Conservation (phyloP, 495 filamentous ascomycete species). For the Pseudomonodictys pantanalensis region DNA sequence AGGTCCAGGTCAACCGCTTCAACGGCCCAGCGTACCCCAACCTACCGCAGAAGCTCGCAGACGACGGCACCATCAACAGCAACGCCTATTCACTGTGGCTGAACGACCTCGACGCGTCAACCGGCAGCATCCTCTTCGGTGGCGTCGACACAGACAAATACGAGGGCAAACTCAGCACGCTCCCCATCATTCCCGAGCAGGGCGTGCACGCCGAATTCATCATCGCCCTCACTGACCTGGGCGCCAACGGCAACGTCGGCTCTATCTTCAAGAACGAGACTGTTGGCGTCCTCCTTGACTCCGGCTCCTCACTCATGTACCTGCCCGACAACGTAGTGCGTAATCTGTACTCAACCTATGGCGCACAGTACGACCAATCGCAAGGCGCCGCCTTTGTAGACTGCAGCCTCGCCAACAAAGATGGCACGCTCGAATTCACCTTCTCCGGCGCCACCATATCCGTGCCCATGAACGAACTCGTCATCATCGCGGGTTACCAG, state of each 20-base stretch:
- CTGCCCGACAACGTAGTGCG: slow-evolving; percentile 68
- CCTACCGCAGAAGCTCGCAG: slow-evolving; percentile 70
- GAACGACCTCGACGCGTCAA: slow-evolving; percentile 66
- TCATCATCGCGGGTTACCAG: slow-evolving; percentile 59
- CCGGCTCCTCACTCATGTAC: slow-evolving; percentile 87
- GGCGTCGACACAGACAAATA: slow-evolving; percentile 85
- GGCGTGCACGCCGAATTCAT: slow-evolving; percentile 67
- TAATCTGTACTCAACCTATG: slow-evolving; percentile 61
- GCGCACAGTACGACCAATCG: slow-evolving; percentile 59
- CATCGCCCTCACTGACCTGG: slow-evolving; percentile 70
- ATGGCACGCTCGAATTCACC: slow-evolving; percentile 53
- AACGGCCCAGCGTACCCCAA: slow-evolving; percentile 67
- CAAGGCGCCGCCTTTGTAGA: slow-evolving; percentile 66
- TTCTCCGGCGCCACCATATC: slow-evolving; percentile 74
- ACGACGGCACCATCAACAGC: slow-evolving; percentile 67
- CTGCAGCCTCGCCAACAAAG: slow-evolving; percentile 61
- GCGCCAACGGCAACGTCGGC: slow-evolving; percentile 49
- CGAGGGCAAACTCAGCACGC: slow-evolving; percentile 63
- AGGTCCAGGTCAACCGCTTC: slow-evolving; percentile 68
- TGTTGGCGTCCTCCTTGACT: slow-evolving; percentile 78
- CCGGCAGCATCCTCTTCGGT: slow-evolving; percentile 85
- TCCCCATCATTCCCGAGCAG: slow-evolving; percentile 58
- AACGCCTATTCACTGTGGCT: slow-evolving; percentile 89
- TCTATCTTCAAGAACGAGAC: slow-evolving; percentile 53
- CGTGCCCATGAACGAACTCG: slow-evolving; percentile 72